Base-by-base conservation (phyloP, 1,284 basidiomycete genomes). In the Papiliotrema nemorosa region DNA sequence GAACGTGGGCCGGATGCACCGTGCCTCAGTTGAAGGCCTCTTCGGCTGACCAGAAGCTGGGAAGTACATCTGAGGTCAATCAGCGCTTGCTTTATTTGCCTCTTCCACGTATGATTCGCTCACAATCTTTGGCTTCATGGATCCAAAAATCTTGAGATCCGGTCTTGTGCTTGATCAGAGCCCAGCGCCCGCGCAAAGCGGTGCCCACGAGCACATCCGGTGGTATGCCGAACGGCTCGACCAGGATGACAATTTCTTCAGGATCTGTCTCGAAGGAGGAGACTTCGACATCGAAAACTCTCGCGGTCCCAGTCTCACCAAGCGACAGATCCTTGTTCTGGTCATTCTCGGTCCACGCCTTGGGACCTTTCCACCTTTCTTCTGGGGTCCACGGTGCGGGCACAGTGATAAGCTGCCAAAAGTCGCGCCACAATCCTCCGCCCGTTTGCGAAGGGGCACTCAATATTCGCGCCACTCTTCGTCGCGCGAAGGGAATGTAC, bases 111-210 rank as follows among this genome's bases (percentile, higher is more conserved):
- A 9, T 10, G 31, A 10, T 4, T 5, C 12, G 59, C 68, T 57
- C 49, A 70, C 70, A 68, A 40, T 72, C 69, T 53, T 64, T 67
- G 33, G 62, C 55, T 44, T n/a, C n/a, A n/a, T n/a, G n/a, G n/a
- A n/a, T n/a, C n/a, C n/a, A n/a, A n/a, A n/a, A n/a, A n/a, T n/a
- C n/a, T n/a, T n/a, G n/a, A n/a, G n/a, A n/a, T n/a, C n/a, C n/a
- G n/a, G n/a, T n/a, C n/a, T n/a, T n/a, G n/a, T n/a, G n/a, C n/a
- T n/a, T 61, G 27, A 72, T 47, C 49, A 65, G 31, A 10, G 57
- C 68, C 70, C 70, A 71, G 31, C 67, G 55, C 5, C 65, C 70
- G 20, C 69, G 58, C 12, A 73, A 27, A 7, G 57, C 67, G 49
- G 60, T 62, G 4, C 69, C 69, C 2, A 70, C 41, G 5, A 67